phyloP scores from a whole-genome alignment of 2,329 filamentous ascomycete genomes.

The Fusarium coicis region DNA sequence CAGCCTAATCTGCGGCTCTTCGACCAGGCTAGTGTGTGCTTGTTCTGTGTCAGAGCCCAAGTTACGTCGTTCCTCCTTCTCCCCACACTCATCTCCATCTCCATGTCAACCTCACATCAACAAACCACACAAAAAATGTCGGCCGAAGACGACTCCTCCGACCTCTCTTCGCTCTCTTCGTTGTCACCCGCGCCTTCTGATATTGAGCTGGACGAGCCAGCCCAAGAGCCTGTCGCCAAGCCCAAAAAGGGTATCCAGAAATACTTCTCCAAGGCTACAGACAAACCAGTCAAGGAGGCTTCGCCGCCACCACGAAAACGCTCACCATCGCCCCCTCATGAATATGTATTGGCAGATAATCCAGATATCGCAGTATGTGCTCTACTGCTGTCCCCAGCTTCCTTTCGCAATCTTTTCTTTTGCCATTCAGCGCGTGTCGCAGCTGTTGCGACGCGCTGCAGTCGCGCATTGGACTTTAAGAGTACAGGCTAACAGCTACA shows the following conservation, averaged over 20 bases:
- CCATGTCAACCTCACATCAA: slow-evolving; percentile 42
- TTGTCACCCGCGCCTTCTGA: slow-evolving; percentile 58
- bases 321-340: slow-evolving; percentile 87
- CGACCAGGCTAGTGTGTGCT: slow-evolving; percentile 47
- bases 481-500: slow-evolving; percentile 57
- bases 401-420: slow-evolving; percentile 38
- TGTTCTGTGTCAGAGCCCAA: slow-evolving; percentile 42
- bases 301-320: slow-evolving; percentile 80
- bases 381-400: neutral
- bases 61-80: slow-evolving; percentile 47
- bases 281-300: slow-evolving; percentile 64
- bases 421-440: slow-evolving; percentile 51
- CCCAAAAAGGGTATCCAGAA: slow-evolving; percentile 70
- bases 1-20: slow-evolving; percentile 49
- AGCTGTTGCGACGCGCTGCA: slow-evolving; percentile 59
- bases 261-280: slow-evolving; percentile 71
- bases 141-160: slow-evolving; percentile 70
- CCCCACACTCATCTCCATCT: slow-evolving; percentile 46
- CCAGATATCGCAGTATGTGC: slow-evolving; percentile 87
- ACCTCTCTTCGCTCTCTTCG: slow-evolving; percentile 68
- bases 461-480: slow-evolving; percentile 58
- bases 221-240: slow-evolving; percentile 54
- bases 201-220: slow-evolving; percentile 61
- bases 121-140: slow-evolving; percentile 59
- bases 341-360: slow-evolving; percentile 90